Evolutionary conservation across 2,329 filamentous ascomycete genomes (phyloP).

Genomic region (Aspergillus chevalieri): DNA sequence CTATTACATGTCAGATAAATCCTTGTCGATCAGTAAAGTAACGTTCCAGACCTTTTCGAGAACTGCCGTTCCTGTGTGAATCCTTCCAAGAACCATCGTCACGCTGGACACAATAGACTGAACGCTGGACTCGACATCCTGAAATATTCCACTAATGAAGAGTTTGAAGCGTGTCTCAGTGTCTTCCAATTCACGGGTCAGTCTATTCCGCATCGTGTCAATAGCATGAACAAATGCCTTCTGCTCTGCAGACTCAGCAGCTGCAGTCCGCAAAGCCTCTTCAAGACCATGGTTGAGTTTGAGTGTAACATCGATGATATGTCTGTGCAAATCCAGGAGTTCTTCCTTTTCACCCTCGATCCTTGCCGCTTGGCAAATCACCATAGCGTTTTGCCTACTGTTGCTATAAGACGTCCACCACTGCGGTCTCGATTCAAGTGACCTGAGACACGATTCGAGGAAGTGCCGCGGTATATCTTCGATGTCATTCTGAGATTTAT

Average conservation of each 20-base stretch:
- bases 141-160: conserved; percentile 20
- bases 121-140: conserved; percentile 21
- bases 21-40: not conserved
- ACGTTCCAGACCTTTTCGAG: conserved; percentile 18
- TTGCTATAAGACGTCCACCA: conserved; percentile 62
- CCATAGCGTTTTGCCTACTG: conserved; percentile 53
- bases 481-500: conserved; percentile 11
- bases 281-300: conserved; percentile 31
- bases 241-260: conserved; percentile 24
- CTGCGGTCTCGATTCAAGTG: conserved; percentile 50
- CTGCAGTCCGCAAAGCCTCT: conserved; percentile 26
- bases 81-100: conserved; percentile 11
- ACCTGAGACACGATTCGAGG: conserved; percentile 48
- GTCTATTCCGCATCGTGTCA: conserved; percentile 23
- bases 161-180: conserved; percentile 19
- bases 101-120: conserved; percentile 13
- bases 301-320: conserved; percentile 30
- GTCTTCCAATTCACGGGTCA: conserved; percentile 27
- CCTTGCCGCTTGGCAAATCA: conserved; percentile 58
- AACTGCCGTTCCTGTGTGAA: conserved; percentile 10
- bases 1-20: conserved; percentile 15
- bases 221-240: conserved; percentile 27
- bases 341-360: conserved; percentile 52
- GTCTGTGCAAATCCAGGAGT: conserved; percentile 34
- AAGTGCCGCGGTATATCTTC: conserved; percentile 17